Evolutionary conservation across 2,329 filamentous ascomycete species (phyloP), one percentile per base, ranked within the genome.

Genomic region (Talaromyces sp.): DNA sequence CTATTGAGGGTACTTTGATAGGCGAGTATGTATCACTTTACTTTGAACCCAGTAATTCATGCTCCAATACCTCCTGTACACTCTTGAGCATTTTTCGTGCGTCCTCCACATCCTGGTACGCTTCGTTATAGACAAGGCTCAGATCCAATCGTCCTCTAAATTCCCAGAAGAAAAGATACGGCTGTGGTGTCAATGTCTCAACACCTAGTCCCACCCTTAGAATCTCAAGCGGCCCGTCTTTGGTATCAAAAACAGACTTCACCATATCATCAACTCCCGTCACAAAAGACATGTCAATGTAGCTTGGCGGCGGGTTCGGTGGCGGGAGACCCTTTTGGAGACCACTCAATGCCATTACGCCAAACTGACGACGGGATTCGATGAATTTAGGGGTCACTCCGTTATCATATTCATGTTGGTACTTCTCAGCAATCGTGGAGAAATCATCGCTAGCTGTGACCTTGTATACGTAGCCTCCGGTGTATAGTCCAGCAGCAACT

Each of bases 261-360:
- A 62, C 35, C 28, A 62, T 58, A 5, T 21, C 42, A 14, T 62
- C 54, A 12, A 40, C 52, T 14, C 21, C 42, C 1, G 23, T 31
- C 12, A 62, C 60, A 39, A 58, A 57, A 1, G 60, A 62, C 5
- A 62, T 58, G 18, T 62, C 60, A 48, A 62, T 39, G 16, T 62
- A 50, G 33, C 60, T 62, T 12, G 60, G 60, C 4, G 60, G 60
- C 1, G 60, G 60, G 12, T 33, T 58, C 28, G 52, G 40, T 7
- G 28, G n/a, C 2, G 54, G 54, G 8, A 58, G 23, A 4, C 60
- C 60, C 14, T 46, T 56, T 14, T 56, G 52, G 21, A 62, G 48
- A 25, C 60, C 54, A 11, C 56, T 42, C 8, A 62, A 16, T 16
- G 55, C 35, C 9, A 56, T 62, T 1, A 37, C 25, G 7, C 52